These are phyloP conservation scores for Solanum appendiculatum DNA, from an alignment of 257 asterid species.

Conservation along the genomic window DNA sequence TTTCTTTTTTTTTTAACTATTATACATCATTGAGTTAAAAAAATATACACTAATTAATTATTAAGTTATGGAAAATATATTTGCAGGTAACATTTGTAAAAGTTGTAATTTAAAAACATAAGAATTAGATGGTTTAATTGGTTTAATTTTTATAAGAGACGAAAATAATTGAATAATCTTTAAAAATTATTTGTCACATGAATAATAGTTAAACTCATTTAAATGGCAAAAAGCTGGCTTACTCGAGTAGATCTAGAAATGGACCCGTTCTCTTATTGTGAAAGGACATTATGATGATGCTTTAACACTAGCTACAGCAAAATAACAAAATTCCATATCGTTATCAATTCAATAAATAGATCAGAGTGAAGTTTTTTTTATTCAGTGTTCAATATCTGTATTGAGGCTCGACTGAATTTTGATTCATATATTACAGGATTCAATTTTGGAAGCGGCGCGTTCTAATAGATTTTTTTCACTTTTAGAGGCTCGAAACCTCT, in stretches of 20 bases:
- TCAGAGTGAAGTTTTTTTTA: background rate
- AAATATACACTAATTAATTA: background rate
- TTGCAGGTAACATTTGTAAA: background rate
- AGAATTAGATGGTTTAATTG: too few species aligned
- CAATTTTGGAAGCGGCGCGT: too few species aligned
- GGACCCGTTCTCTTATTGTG: background rate
- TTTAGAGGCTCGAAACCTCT: background rate
- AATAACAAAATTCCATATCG: background rate
- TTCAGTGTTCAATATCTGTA: too few species aligned
- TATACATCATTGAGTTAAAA: background rate
- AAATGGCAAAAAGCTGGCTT: background rate
- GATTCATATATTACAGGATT: too few species aligned
- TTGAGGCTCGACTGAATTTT: too few species aligned
- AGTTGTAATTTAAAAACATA: background rate
- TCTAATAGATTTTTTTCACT: background rate
- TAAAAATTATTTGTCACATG: background rate
- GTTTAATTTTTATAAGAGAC: background rate
- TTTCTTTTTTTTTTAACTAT: background rate
- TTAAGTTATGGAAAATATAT: background rate
- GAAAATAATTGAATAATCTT: background rate
- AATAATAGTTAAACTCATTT: background rate
- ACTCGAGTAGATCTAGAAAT: background rate
- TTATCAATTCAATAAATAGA: background rate
- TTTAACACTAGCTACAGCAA: background rate
- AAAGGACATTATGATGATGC: background rate